Percentiles rank a stretch among this genome's conserved stretches.
phyloP scores from a whole-genome alignment of 2,329 filamentous ascomycete species.

The Fusarium heterosporum region DNA sequence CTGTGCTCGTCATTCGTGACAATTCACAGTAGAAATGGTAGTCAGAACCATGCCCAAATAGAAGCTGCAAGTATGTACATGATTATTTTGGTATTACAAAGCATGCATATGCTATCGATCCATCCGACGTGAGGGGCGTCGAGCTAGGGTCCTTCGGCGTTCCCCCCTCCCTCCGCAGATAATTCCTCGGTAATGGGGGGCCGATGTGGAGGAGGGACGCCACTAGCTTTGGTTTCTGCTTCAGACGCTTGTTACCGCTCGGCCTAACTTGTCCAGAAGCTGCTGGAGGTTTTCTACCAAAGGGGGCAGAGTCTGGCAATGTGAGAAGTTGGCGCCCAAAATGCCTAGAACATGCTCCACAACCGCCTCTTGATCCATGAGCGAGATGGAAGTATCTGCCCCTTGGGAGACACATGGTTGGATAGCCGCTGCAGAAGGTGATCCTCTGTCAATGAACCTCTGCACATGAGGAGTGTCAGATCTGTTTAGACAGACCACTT shows the following conservation, averaged over 20 bases:
- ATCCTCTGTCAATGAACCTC: neutral
- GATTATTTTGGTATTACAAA: too few species aligned
- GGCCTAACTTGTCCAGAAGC: neutral
- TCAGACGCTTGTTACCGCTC: neutral
- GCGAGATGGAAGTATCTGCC: neutral
- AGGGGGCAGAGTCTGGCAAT: neutral
- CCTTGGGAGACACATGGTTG: neutral
- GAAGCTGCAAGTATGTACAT: too few species aligned
- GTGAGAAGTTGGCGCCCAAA: neutral
- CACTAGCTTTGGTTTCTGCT: too few species aligned
- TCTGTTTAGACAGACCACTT: neutral
- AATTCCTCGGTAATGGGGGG: neutral
- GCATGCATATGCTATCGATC: too few species aligned
- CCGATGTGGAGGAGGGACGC: neutral
- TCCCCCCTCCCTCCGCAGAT: too few species aligned
- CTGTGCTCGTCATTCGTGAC: too few species aligned
- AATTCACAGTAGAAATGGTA: too few species aligned
- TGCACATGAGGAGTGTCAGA: neutral
- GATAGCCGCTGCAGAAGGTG: neutral
- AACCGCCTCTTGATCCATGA: neutral
- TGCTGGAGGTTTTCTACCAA: conserved; percentile 4
- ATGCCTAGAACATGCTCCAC: conserved; percentile 1
- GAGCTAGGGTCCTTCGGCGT: too few species aligned
- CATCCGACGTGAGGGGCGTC: too few species aligned
- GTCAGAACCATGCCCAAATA: too few species aligned